Percentiles rank a stretch among this genome's conserved stretches.
These are phyloP conservation scores for Primulina tabacum DNA, from an alignment of 257 asterid genomes.

Conservation along the genomic window DNA sequence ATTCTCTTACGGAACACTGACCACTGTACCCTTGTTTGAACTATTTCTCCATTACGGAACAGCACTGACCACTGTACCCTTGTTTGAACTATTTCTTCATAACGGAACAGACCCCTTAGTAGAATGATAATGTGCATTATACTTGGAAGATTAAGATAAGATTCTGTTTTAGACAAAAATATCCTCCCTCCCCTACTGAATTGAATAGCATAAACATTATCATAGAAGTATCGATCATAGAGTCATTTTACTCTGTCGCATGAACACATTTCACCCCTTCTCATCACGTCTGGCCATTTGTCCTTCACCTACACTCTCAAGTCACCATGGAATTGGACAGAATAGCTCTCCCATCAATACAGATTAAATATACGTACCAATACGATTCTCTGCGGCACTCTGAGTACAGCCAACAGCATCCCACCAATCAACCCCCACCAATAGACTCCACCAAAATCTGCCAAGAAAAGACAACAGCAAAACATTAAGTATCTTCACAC, in stretches of 20 bases:
- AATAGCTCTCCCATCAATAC: constrained; percentile 16
- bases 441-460: constrained; percentile 99
- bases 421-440: constrained; percentile 99
- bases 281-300: neutral
- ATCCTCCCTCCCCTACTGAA: neutral
- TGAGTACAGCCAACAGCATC: constrained; percentile 99
- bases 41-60: neutral
- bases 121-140: neutral
- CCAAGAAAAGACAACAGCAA: constrained; percentile 22
- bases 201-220: neutral
- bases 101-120: neutral
- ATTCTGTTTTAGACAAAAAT: neutral
- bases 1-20: neutral
- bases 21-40: neutral
- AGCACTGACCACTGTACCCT: neutral
- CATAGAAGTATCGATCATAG: neutral
- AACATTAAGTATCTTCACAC: constrained; percentile 19
- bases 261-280: constrained; percentile 18
- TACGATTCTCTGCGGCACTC: constrained; percentile 98
- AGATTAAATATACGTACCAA: constrained; percentile 53
- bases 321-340: constrained; percentile 1
- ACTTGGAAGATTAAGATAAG: neutral
- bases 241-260: neutral
- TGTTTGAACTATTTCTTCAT: neutral
- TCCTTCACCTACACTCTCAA: constrained; percentile 6